Conservation (phyloP, 176 grass and related monocot genomes). For the Guadua angustifolia region DNA sequence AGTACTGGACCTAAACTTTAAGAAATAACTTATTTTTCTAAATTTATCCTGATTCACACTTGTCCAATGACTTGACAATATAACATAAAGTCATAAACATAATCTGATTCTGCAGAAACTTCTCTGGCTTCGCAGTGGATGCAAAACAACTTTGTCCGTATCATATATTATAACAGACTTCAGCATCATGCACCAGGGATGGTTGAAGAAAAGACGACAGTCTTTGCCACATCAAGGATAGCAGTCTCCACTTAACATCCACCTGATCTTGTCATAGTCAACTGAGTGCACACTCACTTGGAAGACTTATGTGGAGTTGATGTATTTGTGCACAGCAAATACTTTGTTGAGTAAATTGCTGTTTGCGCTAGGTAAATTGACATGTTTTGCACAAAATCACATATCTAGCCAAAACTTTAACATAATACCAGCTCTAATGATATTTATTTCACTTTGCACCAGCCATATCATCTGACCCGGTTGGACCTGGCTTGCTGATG, state of each 20-base stretch:
- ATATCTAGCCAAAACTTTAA: no score
- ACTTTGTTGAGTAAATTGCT: neutral
- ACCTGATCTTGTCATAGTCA: neutral
- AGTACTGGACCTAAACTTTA: slow-evolving; percentile 73
- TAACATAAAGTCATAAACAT: slow-evolving; percentile 31
- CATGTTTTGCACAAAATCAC: neutral
- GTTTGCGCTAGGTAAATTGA: neutral
- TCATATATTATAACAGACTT: slow-evolving; percentile 24
- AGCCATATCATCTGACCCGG: no score
- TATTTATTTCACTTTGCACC: no score
- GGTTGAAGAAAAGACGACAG: slow-evolving; percentile 13
- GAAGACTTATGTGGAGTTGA: neutral
- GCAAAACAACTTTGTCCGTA: slow-evolving; percentile 23
- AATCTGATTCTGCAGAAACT: slow-evolving; percentile 42
- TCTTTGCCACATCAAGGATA: slow-evolving; percentile 20
- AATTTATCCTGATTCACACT: slow-evolving; percentile 59
- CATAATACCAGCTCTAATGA: no score
- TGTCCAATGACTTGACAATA: slow-evolving; percentile 55
- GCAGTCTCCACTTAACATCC: slow-evolving; percentile 34
- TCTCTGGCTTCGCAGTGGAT: slow-evolving; percentile 30
- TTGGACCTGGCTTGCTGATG: no score
- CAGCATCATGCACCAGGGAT: neutral
- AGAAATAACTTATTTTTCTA: slow-evolving; percentile 68
- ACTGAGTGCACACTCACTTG: slow-evolving; percentile 12
- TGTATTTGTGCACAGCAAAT: slow-evolving; percentile 22